A percentile compares a stretch with the other conserved stretches of the same genome.
phyloP scores from a whole-genome alignment of 306 rosid species.

The Malus fusca region DNA sequence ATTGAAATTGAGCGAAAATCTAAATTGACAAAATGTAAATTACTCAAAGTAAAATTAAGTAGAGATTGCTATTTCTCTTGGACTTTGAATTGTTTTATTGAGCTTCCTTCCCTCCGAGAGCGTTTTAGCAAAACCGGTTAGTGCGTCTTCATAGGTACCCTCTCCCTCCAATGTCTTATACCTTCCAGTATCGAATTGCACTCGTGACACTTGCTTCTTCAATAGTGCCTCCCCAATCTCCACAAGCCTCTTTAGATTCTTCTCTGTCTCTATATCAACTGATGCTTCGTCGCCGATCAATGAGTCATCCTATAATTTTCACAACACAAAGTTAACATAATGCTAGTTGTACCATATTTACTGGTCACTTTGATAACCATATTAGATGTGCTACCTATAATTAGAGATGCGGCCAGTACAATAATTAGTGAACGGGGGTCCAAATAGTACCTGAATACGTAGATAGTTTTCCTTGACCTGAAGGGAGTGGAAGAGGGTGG shows the following conservation, averaged over 20 bases:
- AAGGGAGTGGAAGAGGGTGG: slow-evolving; percentile 27
- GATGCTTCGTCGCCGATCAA: not conserved
- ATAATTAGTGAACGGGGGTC: too few species aligned
- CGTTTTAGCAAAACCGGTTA: slow-evolving; percentile 18
- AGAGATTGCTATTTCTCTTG: not conserved
- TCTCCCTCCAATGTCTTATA: slow-evolving; percentile 11
- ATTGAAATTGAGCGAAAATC: too few species aligned
- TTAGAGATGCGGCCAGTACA: not conserved
- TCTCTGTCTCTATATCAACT: slow-evolving; percentile 17
- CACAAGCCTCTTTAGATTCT: slow-evolving; percentile 24
- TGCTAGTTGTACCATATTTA: not conserved
- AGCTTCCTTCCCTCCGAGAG: slow-evolving; percentile 20
- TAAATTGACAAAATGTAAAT: too few species aligned
- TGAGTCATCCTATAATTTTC: slow-evolving; percentile 7
- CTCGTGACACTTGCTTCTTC: slow-evolving; percentile 28
- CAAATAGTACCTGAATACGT: slow-evolving; percentile 31
- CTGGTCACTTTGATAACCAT: not conserved
- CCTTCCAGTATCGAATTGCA: slow-evolving; percentile 33
- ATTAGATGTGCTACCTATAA: not conserved
- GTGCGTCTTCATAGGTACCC: slow-evolving; percentile 30
- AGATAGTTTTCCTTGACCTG: slow-evolving; percentile 25
- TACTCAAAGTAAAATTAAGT: not conserved
- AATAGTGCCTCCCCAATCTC: slow-evolving; percentile 26
- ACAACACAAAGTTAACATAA: not conserved
- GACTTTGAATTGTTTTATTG: not conserved